phyloP scores from a whole-genome alignment of 2,329 filamentous ascomycete genomes.

The Colletotrichum liriopes region DNA sequence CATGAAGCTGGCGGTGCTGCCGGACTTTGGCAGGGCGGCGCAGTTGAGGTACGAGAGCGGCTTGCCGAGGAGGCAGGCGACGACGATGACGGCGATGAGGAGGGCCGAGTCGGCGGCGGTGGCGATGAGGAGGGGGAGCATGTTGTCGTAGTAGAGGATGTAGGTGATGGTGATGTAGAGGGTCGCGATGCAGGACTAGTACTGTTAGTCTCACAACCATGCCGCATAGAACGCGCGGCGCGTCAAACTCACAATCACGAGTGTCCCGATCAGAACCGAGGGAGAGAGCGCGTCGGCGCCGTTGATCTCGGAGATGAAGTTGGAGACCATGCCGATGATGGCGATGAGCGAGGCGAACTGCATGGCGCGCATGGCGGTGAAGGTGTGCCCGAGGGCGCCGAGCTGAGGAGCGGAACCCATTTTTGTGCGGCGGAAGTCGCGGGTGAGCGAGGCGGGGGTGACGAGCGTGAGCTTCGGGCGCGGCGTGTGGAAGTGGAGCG shows the following conservation, averaged over 20 bases:
- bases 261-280: conserved; percentile 81
- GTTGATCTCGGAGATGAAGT: conserved; percentile 86
- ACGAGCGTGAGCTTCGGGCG: conserved; percentile 61
- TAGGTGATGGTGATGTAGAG: conserved; percentile 86
- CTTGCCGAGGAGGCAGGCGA: conserved; percentile 83
- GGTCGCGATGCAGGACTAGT: conserved; percentile 81
- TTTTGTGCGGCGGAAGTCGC: conserved; percentile 45
- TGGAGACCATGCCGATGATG: conserved; percentile 85
- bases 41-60: conserved; percentile 87
- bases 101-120: conserved; percentile 77
- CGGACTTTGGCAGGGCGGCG: conserved; percentile 61
- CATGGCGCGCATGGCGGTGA: conserved; percentile 80
- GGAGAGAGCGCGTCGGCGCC: conserved; percentile 76
- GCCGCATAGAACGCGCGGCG: conserved; percentile 1
- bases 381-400: conserved; percentile 84
- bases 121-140: conserved; percentile 81
- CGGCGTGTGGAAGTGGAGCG: conserved; percentile 49
- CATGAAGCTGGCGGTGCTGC: conserved; percentile 62
- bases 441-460: conserved; percentile 50
- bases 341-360: conserved; percentile 81
- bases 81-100: conserved; percentile 83
- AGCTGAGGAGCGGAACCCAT: conserved; percentile 68
- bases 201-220: conserved; percentile 36
- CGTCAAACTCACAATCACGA: conserved; percentile 78
- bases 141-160: conserved; percentile 84